phyloP scores from a whole-genome alignment of 179 eudicot species.

The Dionaea muscipula region DNA sequence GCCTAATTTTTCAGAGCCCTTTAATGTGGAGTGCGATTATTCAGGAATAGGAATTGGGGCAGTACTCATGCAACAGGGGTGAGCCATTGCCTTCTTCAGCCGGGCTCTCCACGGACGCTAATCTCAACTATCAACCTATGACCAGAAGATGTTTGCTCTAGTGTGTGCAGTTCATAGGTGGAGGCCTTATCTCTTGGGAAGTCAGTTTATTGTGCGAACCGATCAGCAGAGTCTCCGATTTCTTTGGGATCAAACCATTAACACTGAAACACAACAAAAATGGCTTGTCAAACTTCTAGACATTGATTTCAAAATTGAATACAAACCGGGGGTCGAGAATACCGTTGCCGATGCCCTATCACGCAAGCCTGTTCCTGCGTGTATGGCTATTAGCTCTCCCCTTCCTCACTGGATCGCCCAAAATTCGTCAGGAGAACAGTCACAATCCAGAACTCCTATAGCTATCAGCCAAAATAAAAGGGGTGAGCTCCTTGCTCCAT shows the following conservation, averaged over 20 bases:
- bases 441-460: too few species aligned
- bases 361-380: too few species aligned
- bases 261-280: not conserved
- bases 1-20: not conserved
- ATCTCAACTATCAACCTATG: conserved; percentile 6
- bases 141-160: conserved; percentile 4
- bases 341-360: conserved; percentile 6
- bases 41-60: not conserved
- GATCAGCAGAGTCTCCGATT: conserved; percentile 6
- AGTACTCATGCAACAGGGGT: not conserved
- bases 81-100: conserved; percentile 9
- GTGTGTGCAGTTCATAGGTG: conserved; percentile 3
- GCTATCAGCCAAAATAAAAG: too few species aligned
- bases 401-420: too few species aligned
- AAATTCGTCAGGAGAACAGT: too few species aligned
- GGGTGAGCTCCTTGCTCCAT: too few species aligned
- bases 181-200: conserved; percentile 2
- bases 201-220: not conserved
- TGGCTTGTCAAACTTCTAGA: not conserved
- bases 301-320: not conserved
- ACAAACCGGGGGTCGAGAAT: conserved; percentile 6
- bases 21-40: not conserved
- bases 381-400: too few species aligned
- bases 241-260: not conserved
- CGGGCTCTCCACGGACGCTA: not conserved